phyloP scores from a whole-genome alignment of 768 basidiomycete species.

The Lactarius sp. region DNA sequence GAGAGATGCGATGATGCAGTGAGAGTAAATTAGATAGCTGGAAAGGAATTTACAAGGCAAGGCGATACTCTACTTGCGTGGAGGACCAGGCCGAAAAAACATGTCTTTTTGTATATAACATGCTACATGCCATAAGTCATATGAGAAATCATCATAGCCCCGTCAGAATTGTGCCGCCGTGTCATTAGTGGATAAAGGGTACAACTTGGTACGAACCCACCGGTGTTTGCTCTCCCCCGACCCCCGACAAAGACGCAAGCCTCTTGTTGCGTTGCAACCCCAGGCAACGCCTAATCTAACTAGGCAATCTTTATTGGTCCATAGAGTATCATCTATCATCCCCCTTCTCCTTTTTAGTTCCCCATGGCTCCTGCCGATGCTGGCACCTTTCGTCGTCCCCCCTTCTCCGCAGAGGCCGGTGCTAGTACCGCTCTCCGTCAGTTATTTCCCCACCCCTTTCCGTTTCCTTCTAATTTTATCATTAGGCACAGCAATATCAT shows the following conservation, averaged over 20 bases:
- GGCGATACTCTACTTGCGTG: not conserved
- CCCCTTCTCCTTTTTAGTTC: conserved; percentile 2
- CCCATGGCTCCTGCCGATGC: conserved; percentile 7
- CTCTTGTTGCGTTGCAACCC: too few relatives aligned
- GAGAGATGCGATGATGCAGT: too few relatives aligned
- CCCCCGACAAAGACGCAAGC: not conserved
- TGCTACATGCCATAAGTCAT: not conserved
- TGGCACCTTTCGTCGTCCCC: not conserved
- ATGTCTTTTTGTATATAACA: not conserved
- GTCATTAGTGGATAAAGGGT: too few relatives aligned
- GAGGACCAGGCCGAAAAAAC: not conserved
- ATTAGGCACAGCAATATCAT: not conserved
- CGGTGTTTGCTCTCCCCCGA: conserved; percentile 16
- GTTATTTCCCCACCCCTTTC: not conserved
- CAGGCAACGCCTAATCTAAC: not conserved
- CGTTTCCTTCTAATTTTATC: not conserved
- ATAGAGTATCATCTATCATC: not conserved
- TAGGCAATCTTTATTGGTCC: not conserved
- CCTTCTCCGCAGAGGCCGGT: not conserved
- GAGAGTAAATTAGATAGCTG: not conserved
- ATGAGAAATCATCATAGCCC: too few relatives aligned
- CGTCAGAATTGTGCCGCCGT: not conserved
- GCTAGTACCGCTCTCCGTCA: not conserved
- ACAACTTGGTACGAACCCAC: not conserved
- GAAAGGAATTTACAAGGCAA: not conserved